Evolutionary conservation across 495 filamentous ascomycete genomes (phyloP).

Genomic region (Apiosordaria backusii): DNA sequence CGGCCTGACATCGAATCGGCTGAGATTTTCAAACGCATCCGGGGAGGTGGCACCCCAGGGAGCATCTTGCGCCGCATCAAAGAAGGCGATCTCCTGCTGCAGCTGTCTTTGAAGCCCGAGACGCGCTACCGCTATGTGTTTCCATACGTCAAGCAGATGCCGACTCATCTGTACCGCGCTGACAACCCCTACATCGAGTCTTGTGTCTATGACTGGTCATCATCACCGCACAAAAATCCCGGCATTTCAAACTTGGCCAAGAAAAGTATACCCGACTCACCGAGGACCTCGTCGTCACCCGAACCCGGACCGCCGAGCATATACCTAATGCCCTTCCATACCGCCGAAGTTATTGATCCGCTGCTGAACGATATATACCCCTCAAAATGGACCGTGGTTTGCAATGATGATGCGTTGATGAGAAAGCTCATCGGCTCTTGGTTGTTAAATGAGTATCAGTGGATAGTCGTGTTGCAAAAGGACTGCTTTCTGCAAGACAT

Average conservation of each 20-base stretch:
- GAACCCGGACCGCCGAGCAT: neutral
- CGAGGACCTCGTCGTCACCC: neutral
- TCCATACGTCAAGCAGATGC: slow-evolving; percentile 29
- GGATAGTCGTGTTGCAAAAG: slow-evolving; percentile 29
- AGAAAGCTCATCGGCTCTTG: slow-evolving; percentile 24
- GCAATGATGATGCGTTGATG: slow-evolving; percentile 26
- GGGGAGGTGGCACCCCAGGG: slow-evolving; percentile 24
- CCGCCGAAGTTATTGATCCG: slow-evolving; percentile 26
- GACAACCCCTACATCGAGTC: slow-evolving; percentile 32
- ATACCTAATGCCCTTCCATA: slow-evolving; percentile 29
- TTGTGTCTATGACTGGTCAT: slow-evolving; percentile 26
- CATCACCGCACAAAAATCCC: neutral
- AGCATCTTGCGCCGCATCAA: slow-evolving; percentile 29
- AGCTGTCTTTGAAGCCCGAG: slow-evolving; percentile 32
- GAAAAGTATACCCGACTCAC: neutral
- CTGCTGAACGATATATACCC: slow-evolving; percentile 18
- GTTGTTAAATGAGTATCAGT: slow-evolving; percentile 24
- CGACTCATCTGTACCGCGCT: neutral
- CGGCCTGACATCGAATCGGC: slow-evolving; percentile 22
- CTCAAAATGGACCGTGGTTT: slow-evolving; percentile 31
- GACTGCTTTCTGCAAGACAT: slow-evolving; percentile 32
- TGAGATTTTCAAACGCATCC: slow-evolving; percentile 31
- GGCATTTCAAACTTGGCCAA: neutral
- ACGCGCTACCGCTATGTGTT: slow-evolving; percentile 34
- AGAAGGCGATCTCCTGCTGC: slow-evolving; percentile 32